Conservation (phyloP, 768 basidiomycete genomes). For the Leccinellum rugosiceps region DNA sequence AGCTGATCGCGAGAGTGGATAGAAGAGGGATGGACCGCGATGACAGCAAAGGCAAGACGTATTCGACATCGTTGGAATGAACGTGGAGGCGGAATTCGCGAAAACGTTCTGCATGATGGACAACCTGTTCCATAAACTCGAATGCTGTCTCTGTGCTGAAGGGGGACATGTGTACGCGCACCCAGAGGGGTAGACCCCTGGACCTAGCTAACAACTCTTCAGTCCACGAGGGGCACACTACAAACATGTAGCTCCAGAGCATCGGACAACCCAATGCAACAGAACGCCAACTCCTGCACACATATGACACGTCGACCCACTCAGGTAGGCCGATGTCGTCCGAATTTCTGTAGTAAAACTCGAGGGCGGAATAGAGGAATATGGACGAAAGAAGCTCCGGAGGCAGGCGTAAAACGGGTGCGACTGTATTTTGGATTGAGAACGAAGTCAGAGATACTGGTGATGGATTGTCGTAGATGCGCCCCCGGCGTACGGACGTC, state of each 20-base stretch:
- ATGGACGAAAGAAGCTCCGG: background rate
- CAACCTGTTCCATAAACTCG: background rate
- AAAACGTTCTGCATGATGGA: background rate
- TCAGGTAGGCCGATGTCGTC: background rate
- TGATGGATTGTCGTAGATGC: background rate
- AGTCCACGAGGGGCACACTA: background rate
- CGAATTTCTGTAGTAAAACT: background rate
- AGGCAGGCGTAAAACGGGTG: background rate
- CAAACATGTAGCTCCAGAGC: conserved; percentile 3
- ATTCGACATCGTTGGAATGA: background rate
- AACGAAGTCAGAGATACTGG: background rate
- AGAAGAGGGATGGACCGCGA: background rate
- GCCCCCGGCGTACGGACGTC: background rate
- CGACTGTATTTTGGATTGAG: background rate
- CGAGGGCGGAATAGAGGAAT: background rate
- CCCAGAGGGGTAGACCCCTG: background rate
- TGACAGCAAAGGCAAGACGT: background rate
- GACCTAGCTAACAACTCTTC: background rate
- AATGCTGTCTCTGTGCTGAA: background rate
- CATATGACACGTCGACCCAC: background rate
- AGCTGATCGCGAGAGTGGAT: background rate
- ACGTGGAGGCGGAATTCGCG: background rate
- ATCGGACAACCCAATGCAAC: background rate
- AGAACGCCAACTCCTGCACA: conserved; percentile 1
- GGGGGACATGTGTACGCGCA: background rate